Conservation (phyloP, 495 filamentous ascomycete genomes). For the Tuber brumale region DNA sequence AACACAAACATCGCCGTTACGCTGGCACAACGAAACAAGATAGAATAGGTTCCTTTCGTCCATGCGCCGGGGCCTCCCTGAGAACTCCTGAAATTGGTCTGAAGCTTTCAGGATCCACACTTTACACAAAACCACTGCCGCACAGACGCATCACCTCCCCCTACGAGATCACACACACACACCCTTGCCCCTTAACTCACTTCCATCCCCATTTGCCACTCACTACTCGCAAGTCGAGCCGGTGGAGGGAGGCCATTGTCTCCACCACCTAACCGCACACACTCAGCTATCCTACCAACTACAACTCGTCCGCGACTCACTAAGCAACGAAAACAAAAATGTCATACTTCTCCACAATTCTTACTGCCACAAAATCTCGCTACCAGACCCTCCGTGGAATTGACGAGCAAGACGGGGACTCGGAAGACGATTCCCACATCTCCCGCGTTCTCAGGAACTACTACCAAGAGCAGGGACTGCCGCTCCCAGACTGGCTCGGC, state of each 20-base stretch:
- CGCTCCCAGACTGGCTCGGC: conserved; percentile 82
- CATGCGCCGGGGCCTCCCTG: neutral
- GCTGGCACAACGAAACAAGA: neutral
- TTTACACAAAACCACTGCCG: neutral
- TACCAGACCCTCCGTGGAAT: conserved; percentile 37
- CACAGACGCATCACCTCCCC: neutral
- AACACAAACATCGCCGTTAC: neutral
- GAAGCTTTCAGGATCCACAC: neutral
- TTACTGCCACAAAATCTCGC: conserved; percentile 41
- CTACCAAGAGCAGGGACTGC: conserved; percentile 79
- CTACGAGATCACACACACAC: neutral
- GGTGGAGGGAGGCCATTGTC: neutral
- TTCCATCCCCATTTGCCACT: neutral
- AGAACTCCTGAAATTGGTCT: neutral
- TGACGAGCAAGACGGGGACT: conserved; percentile 75
- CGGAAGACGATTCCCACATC: conserved; percentile 90
- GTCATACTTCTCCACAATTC: conserved; percentile 40
- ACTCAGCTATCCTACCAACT: neutral
- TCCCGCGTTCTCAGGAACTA: conserved; percentile 91
- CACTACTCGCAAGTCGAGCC: neutral
- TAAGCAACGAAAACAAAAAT: conserved; percentile 27
- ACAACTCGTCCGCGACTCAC: conserved; percentile 2
- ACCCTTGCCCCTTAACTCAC: neutral
- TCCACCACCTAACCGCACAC: neutral
- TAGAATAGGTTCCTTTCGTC: neutral